Base-by-base conservation (phyloP, 768 basidiomycete genomes). In the Rhizopogon rudus region DNA sequence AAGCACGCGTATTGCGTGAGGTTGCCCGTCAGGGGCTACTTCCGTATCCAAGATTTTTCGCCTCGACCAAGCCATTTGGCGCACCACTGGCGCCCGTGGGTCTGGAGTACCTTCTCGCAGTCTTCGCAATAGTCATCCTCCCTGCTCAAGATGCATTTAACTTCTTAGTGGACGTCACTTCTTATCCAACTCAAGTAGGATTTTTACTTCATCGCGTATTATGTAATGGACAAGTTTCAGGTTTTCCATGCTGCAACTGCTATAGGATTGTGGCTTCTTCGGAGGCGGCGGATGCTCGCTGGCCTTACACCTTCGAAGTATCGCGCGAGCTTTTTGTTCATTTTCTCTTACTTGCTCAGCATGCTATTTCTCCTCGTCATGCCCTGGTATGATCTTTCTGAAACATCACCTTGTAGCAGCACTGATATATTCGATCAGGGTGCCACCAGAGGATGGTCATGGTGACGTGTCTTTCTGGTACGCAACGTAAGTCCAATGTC, bases 1-100 rank as follows among this genome's bases (percentile, higher is more conserved):
- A 33, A 8, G 31, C 31, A 8, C 31, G 31, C 31, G 10, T 33
- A 8, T 33, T 33, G 31, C 31, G 31, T 10, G 31, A 33, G 31
- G 31, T 33, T 33, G 31, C 31, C 31, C 31, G 31, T 33, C 31
- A 33, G 31, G 31, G 31, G 31, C 31, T 33, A 9, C 31, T 33
- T 33, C 31, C 31, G 10, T 33, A 33, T 33, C 31, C 31, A 33
- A 33, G 31, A 33, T 10, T 33, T 33, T 33, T 33, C 31, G 8
- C 31, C 31, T 33, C 31, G 8, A 33, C 31, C 31, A 33, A 33
- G 10, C 31, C 31, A 10, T 33, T 33, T 33, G 31, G 31, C 31
- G 79, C 80, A 1, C 80, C 81, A 2, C 59, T 74, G 5, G 77
- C 69, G 1, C 76, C 79, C 6, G 70, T 76, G 2, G 53, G 66